phyloP scores from a whole-genome alignment of 2,329 filamentous ascomycete species.

The Monilinia polystroma region DNA sequence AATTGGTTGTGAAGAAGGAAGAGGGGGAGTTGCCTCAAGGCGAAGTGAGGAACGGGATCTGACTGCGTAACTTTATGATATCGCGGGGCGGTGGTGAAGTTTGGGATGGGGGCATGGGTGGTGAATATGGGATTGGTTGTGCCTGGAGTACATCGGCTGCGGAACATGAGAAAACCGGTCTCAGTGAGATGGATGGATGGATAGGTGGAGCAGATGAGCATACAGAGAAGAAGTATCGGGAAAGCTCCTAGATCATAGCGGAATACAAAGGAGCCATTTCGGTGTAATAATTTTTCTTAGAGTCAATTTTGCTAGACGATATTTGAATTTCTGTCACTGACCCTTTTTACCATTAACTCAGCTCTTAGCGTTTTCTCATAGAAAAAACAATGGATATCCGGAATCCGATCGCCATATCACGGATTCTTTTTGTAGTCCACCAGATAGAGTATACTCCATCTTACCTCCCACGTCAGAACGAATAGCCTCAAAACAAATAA shows the following conservation, averaged over 20 bases:
- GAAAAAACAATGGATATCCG: not conserved
- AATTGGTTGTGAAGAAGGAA: slow-evolving; percentile 30
- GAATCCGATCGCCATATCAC: not conserved
- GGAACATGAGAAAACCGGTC: not conserved
- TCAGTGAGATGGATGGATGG: not conserved
- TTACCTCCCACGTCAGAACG: not conserved
- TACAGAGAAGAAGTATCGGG: not conserved
- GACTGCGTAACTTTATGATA: not conserved
- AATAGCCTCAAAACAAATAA: not conserved
- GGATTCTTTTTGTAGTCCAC: not conserved
- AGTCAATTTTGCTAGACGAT: not conserved
- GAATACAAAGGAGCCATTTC: too few species aligned
- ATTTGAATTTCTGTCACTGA: not conserved
- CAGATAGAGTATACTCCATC: not conserved
- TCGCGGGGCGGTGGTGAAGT: too few species aligned
- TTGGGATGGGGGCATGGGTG: not conserved
- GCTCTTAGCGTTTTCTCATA: not conserved
- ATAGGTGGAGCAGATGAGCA: not conserved
- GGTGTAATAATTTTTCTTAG: not conserved
- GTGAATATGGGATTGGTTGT: not conserved
- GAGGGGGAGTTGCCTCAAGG: slow-evolving; percentile 28
- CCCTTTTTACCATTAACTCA: not conserved
- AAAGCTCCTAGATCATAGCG: not conserved
- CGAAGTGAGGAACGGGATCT: slow-evolving; percentile 24
- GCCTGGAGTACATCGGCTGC: not conserved